phyloP scores from a whole-genome alignment of 208 protist genomes.

The Leishmania turanica region DNA sequence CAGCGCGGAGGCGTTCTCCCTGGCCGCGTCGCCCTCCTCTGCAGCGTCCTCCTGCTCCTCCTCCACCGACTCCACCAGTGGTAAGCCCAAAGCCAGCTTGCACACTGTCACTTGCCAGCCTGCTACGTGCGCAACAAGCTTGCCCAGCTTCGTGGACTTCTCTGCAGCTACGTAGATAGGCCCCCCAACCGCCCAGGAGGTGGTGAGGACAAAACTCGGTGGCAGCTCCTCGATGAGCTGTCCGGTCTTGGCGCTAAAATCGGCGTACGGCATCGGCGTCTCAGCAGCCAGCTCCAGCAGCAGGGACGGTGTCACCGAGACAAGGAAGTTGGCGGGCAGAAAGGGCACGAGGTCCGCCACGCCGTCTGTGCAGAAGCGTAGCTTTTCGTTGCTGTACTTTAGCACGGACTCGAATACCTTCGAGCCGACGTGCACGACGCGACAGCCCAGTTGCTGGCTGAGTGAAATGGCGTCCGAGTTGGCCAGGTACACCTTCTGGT shows the following conservation, averaged over 20 bases:
- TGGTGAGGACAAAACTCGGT: constrained; percentile 56
- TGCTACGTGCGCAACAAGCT: constrained; percentile 61
- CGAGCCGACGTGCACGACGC: constrained; percentile 77
- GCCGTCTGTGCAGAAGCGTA: constrained; percentile 80
- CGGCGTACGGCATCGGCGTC: constrained; percentile 33
- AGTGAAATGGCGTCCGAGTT: constrained; percentile 51
- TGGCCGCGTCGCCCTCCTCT: neutral
- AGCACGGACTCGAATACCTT: constrained; percentile 85
- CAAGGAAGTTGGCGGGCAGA: constrained; percentile 55
- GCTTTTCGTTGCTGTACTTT: constrained; percentile 83
- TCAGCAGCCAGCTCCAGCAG: constrained; percentile 42
- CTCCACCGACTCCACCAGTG: constrained; percentile 32
- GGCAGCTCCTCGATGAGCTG: constrained; percentile 26
- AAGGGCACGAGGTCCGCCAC: constrained; percentile 49
- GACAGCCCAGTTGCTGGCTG: constrained; percentile 52
- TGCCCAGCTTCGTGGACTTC: constrained; percentile 45
- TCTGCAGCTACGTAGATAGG: constrained; percentile 59
- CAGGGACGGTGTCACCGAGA: constrained; percentile 45
- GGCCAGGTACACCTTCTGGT: constrained; percentile 86
- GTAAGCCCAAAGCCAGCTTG: constrained; percentile 51
- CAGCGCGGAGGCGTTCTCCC: neutral
- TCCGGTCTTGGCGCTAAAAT: constrained; percentile 44
- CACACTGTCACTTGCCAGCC: constrained; percentile 73
- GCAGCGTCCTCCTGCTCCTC: constrained; percentile 7
- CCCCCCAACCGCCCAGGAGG: constrained; percentile 45